Percentiles rank a stretch among this genome's conserved stretches.
Conservation (phyloP, 2,329 filamentous ascomycete genomes). For the Pseudogymnoascus destructans region DNA sequence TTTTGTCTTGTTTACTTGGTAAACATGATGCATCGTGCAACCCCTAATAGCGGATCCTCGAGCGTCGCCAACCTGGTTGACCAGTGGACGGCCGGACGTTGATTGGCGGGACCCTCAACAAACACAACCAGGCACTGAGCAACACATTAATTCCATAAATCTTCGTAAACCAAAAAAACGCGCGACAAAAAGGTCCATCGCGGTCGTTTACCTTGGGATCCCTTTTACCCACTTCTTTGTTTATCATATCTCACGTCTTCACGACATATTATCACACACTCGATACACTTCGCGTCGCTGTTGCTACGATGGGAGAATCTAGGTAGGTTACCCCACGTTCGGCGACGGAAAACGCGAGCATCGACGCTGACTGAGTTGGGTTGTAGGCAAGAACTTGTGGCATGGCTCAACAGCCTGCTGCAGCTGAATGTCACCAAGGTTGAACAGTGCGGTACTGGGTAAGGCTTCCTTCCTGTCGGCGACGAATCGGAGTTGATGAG, state of each 20-base stretch:
- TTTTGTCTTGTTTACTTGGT: neutral
- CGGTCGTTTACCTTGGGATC: neutral
- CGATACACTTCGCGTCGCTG: neutral
- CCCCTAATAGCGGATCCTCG: constrained; percentile 1
- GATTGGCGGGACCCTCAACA: constrained; percentile 4
- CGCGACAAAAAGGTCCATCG: neutral
- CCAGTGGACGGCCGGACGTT: neutral
- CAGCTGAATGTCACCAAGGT: constrained; percentile 98
- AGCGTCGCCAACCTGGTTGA: constrained; percentile 4
- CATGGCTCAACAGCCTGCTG: constrained; percentile 94
- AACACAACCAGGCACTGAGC: constrained; percentile 1
- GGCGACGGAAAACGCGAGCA: neutral
- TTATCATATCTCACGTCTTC: neutral
- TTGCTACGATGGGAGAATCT: constrained; percentile 7
- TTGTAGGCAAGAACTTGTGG: constrained; percentile 80
- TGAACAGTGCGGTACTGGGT: constrained; percentile 98
- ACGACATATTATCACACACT: neutral
- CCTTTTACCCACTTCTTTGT: neutral
- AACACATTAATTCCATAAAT: constrained; percentile 8
- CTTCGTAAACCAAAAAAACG: constrained; percentile 4
- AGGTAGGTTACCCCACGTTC: constrained; percentile 8
- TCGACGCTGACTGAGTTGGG: constrained; percentile 1
- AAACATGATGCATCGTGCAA: constrained; percentile 6
- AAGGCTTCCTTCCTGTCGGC: constrained; percentile 28
- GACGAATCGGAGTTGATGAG: neutral